Evolutionary conservation across 805 yeast species (phyloP).

Genomic region (Metschnikowia vanudenii): DNA sequence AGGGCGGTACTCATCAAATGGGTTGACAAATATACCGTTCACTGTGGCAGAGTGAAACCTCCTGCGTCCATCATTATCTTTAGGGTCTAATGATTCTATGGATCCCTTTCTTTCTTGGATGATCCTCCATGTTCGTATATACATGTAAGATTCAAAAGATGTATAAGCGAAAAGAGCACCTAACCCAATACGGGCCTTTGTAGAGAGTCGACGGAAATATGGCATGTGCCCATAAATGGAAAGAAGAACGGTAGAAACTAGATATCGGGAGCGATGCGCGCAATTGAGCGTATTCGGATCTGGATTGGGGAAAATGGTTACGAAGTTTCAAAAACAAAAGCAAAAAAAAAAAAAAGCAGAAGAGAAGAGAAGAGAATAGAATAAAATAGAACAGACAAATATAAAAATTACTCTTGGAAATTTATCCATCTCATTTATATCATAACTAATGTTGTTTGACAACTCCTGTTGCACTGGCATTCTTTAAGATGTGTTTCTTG

Average conservation of each 20-base stretch:
- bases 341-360: no score
- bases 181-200: constrained; percentile 39
- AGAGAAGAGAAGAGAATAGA: no score
- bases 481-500: constrained; percentile 77
- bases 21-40: constrained; percentile 83
- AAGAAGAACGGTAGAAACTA: not conserved
- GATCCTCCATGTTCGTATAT: constrained; percentile 51
- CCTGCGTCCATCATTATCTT: not conserved
- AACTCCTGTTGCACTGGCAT: constrained; percentile 84
- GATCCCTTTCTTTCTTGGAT: constrained; percentile 34
- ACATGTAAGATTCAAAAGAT: constrained; percentile 62
- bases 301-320: not conserved
- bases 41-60: constrained; percentile 43
- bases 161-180: constrained; percentile 56
- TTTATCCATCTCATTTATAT: not conserved
- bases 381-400: no score
- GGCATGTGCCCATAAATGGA: constrained; percentile 2
- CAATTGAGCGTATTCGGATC: not conserved
- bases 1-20: constrained; percentile 84
- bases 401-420: no score
- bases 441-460: constrained; percentile 68
- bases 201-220: constrained; percentile 17
- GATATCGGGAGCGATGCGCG: not conserved
- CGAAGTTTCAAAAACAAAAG: no score
- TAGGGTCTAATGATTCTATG: not conserved